phyloP scores from a whole-genome alignment of 2,329 filamentous ascomycete genomes.

The Fusarium sterilihyphosum region DNA sequence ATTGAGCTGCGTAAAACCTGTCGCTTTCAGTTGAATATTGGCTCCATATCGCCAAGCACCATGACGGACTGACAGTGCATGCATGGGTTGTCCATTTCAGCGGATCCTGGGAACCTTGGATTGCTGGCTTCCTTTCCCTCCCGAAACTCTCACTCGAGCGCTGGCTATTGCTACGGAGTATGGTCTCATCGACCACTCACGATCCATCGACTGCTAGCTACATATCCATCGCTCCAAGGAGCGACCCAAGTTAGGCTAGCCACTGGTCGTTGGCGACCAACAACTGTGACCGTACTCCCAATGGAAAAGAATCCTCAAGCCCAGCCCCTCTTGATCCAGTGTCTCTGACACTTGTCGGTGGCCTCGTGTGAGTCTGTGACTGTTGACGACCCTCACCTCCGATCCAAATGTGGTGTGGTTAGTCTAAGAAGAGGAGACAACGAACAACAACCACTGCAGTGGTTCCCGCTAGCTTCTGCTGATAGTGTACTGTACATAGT shows the following conservation, averaged over 20 bases:
- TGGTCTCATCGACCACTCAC: conserved; percentile 32
- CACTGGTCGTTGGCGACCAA: conserved; percentile 40
- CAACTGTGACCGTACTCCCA: conserved; percentile 32
- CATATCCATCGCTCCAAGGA: conserved; percentile 36
- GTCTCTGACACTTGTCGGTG: conserved; percentile 30
- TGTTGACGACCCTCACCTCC: conserved; percentile 37
- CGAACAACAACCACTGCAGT: conserved; percentile 14
- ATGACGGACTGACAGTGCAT: conserved; percentile 16
- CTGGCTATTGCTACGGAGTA: conserved; percentile 10
- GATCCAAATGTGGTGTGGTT: conserved; percentile 26
- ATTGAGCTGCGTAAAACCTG: neutral
- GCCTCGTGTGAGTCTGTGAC: conserved; percentile 31
- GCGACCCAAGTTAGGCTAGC: conserved; percentile 41
- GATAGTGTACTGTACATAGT: neutral
- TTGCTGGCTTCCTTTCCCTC: conserved; percentile 33
- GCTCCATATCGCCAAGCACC: conserved; percentile 18
- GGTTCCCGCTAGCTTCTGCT: conserved; percentile 30
- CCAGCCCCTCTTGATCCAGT: conserved; percentile 37
- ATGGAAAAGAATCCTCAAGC: conserved; percentile 17
- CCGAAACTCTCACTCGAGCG: conserved; percentile 29
- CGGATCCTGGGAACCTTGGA: conserved; percentile 22
- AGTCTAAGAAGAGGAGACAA: conserved; percentile 19
- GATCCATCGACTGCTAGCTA: conserved; percentile 41
- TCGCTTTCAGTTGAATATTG: conserved; percentile 14
- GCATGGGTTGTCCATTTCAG: conserved; percentile 30